Base-by-base conservation (phyloP, 2,329 filamentous ascomycete genomes). In the Neoarthrinium moseri region DNA sequence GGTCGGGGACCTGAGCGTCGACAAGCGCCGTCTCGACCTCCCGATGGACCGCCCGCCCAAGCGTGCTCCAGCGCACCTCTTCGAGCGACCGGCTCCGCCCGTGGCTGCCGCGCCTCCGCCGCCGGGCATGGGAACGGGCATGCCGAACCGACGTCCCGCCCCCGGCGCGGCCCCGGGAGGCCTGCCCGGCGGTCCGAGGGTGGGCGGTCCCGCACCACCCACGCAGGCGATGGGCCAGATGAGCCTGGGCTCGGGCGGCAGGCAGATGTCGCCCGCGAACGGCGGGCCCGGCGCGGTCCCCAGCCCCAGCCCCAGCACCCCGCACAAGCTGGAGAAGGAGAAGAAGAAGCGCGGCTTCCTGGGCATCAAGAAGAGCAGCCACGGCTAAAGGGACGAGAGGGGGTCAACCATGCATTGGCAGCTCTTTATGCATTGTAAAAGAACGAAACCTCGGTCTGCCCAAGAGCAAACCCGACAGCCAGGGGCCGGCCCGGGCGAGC, bases 41-140 rank as follows among this genome's bases (percentile, higher is more conserved):
- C 94, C 92, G 1, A 75, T 85, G 46, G 91, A 96, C 51, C 77
- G 84, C 30, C 89, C 90, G 3, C 84, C 85, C 58, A 86, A 83
- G n/a, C 84, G 86, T 50, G 88, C 91, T 1, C 94, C 94, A 1
- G 84, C 84, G 5, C 89, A 96, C 69, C 70, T 99, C 8, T 94
- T 94, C 56, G 90, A 95, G 65, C 81, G 83, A 4, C 73, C 83
- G 30, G 68, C 72, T 8, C 74, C 74, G 6, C 74, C 74, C 13
- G 68, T 67, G 43, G 49, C 56, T 32, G 46, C 63, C 46, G 51
- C 60, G 17, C 58, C 58, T 11, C 51, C 48, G 17, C 52, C 50
- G 32, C 50, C 56, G 13, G 60, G 55, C 26, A 58, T 51, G 29
- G 64, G 48, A 43, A 57, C 56, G 45, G 58, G 57, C 32, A 57